These are phyloP conservation scores for Conringia planisiliqua DNA, from an alignment of 345 rosid species.

Conservation along the genomic window DNA sequence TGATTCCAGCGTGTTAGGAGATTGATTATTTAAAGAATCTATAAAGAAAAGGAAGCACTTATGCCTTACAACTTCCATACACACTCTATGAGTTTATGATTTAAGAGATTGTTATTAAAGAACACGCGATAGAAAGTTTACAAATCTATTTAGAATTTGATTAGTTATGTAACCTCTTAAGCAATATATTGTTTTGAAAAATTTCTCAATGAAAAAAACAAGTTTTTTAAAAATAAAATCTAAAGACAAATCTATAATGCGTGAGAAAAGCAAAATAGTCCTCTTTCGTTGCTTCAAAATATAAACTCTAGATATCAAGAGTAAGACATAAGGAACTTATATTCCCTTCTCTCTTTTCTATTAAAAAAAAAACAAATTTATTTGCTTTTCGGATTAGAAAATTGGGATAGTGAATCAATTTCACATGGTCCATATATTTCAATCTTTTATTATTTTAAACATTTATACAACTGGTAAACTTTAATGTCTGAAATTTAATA, in stretches of 20 bases:
- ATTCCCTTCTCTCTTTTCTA: constrained; percentile 16
- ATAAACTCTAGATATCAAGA: constrained; percentile 30
- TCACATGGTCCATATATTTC: constrained; percentile 10
- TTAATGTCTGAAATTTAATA: neutral
- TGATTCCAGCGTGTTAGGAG: too few species aligned
- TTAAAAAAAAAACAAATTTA: neutral
- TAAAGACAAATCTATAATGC: constrained; percentile 1
- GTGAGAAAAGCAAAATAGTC: constrained; percentile 26
- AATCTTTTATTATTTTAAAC: neutral
- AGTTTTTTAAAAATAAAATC: neutral
- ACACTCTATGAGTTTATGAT: neutral
- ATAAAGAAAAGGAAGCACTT: constrained; percentile 9
- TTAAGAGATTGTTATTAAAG: neutral
- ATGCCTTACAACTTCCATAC: neutral
- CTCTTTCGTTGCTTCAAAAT: constrained; percentile 32
- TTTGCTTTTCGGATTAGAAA: constrained; percentile 9
- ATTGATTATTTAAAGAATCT: too few species aligned
- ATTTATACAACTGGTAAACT: neutral
- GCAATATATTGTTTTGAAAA: neutral
- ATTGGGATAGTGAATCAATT: neutral
- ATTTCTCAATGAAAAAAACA: neutral
- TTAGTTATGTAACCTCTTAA: neutral
- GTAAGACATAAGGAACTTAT: constrained; percentile 34
- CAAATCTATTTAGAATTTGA: neutral
- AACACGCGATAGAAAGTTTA: neutral